phyloP scores from a whole-genome alignment of 176 grass and related monocot genomes.

The Carex myosuroides region DNA sequence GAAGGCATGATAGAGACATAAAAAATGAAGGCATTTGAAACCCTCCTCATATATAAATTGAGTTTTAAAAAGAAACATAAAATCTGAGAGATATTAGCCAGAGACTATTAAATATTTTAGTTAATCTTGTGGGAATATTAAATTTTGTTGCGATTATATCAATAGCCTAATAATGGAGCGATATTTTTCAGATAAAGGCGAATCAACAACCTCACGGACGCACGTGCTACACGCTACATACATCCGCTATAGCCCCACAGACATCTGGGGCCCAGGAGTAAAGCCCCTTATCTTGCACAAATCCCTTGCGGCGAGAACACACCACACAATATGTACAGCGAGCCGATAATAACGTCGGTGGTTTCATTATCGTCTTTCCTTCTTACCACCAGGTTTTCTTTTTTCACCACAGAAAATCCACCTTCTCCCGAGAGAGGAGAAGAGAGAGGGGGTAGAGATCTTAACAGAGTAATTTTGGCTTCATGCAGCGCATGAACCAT shows the following conservation, averaged over 20 bases:
- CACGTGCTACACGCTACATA: not conserved
- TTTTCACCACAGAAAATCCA: not conserved
- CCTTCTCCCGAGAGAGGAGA: not conserved
- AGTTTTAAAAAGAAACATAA: too few species aligned
- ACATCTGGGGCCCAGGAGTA: not conserved
- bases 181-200: not conserved
- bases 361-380: not conserved
- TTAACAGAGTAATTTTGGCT: too few species aligned
- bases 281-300: not conserved
- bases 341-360: not conserved
- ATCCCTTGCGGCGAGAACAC: not conserved
- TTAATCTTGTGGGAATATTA: too few species aligned
- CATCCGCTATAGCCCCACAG: not conserved
- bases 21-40: too few species aligned
- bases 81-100: too few species aligned
- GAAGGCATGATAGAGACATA: too few species aligned
- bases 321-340: not conserved
- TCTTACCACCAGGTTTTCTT: not conserved
- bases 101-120: too few species aligned
- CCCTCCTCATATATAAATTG: too few species aligned
- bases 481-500: too few species aligned
- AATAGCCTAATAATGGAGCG: not conserved
- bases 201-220: not conserved
- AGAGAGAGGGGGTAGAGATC: too few species aligned
- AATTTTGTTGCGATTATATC: too few species aligned